Evolutionary conservation across 768 basidiomycete species (phyloP).

Genomic region (Phaffia tasmanica): DNA sequence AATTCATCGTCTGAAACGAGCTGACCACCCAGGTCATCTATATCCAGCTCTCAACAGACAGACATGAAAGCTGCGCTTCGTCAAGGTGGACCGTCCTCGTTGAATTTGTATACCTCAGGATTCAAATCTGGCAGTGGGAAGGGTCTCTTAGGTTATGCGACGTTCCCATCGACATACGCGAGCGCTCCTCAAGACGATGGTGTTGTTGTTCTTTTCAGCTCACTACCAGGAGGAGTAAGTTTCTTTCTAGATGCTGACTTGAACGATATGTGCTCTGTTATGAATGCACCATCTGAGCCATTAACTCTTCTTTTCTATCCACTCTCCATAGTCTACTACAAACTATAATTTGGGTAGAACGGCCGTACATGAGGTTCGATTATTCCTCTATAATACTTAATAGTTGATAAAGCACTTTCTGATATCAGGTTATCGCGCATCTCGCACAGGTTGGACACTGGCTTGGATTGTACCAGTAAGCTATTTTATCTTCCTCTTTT

Average conservation of each 20-base stretch:
- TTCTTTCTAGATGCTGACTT: too few relatives aligned
- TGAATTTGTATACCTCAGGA: constrained; percentile 46
- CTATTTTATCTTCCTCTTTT: too few relatives aligned
- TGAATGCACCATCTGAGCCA: too few relatives aligned
- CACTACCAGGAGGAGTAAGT: constrained; percentile 41
- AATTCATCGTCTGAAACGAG: constrained; percentile 40
- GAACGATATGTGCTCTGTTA: too few relatives aligned
- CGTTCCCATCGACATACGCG: constrained; percentile 45
- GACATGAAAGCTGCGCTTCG: constrained; percentile 46
- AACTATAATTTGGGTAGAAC: constrained; percentile 43
- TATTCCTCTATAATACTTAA: not conserved
- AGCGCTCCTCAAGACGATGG: constrained; percentile 45
- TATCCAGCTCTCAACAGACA: constrained; percentile 38
- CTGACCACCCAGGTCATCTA: constrained; percentile 40
- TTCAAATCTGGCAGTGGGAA: constrained; percentile 40
- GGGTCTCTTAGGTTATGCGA: constrained; percentile 48
- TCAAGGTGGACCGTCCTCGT: constrained; percentile 39
- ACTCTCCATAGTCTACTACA: constrained; percentile 28
- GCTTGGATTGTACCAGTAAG: constrained; percentile 9
- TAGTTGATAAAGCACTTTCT: not conserved
- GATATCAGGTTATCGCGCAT: not conserved
- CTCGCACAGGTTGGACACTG: not conserved
- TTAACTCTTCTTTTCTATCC: too few relatives aligned
- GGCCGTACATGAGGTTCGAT: constrained; percentile 51
- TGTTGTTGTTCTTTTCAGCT: constrained; percentile 39